Evolutionary conservation across 2,329 filamentous ascomycete genomes (phyloP).

Genomic region (Aureobasidium sp.): DNA sequence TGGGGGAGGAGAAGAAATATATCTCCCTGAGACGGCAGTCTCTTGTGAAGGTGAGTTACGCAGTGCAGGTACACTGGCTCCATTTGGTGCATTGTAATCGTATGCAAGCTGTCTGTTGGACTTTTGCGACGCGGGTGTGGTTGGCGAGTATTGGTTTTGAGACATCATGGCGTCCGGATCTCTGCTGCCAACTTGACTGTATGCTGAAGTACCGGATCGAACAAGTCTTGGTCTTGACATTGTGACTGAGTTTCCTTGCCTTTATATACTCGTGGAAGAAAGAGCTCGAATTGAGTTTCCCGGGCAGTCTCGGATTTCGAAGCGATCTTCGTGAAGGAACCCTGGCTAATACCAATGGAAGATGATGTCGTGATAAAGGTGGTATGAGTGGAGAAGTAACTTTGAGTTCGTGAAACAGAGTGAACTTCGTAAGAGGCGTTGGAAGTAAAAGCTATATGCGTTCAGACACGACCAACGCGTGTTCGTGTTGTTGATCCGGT

Average conservation of each 20-base stretch:
- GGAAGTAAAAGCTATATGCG: background rate
- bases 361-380: background rate
- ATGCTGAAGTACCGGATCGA: background rate
- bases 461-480: background rate
- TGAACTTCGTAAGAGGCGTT: background rate
- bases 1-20: background rate
- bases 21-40: background rate
- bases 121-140: conserved; percentile 3
- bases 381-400: background rate
- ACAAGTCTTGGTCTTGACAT: conserved; percentile 11
- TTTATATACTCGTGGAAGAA: background rate
- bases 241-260: background rate
- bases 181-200: background rate
- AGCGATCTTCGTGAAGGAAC: background rate
- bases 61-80: background rate
- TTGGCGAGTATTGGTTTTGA: background rate
- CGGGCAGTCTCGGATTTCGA: background rate
- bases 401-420: background rate
- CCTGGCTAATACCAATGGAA: background rate
- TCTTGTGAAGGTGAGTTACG: conserved; percentile 4
- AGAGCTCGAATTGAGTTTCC: background rate
- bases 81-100: background rate
- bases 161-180: conserved; percentile 13
- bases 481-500: conserved; percentile 7
- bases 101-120: conserved; percentile 1